Evolutionary conservation across 306 rosid species (phyloP), one percentile per base, ranked within the genome.

Genomic region (Fagus sylvatica): DNA sequence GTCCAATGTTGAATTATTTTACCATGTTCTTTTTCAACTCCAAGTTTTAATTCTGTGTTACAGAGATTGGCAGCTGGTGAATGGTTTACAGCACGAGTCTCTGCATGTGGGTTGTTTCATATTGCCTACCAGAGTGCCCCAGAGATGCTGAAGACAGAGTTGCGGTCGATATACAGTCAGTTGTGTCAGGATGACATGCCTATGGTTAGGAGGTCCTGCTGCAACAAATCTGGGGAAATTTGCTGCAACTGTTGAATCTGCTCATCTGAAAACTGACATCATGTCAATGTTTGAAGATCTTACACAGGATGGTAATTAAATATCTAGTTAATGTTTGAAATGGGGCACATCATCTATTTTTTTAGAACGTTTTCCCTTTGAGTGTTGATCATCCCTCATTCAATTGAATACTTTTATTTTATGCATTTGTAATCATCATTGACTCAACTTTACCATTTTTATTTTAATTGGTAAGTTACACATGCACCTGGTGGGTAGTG

Each of bases 181-280:
- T 85, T 93, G 86, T 95, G 98, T 87, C 98, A 91, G 87, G 98
- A 95, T 85, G 98, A 95, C 86, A 92, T 93, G 98, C 98, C 98
- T 34, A 95, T 95, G 98, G 98, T 95, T 79, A 92, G 98, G 93
- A 91, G 98, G 85, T 95, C 98, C 71, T n/a, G 98, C 98, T 78
- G 98, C 98, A 75, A 83, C 97, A 78, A 95, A 93, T 78, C 92
- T 95, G 60, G 98, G 98, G 78, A 95, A 95, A 78, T 93, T 91
- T 72, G 97, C 98, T 65, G 97, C 98, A 61, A 93, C 96, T 75
- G 94, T 95, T 78, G 98, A 95, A 79, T 88, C 94, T 79, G 78
- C 93, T 78, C 86, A 95, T 87, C 81, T 95, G 88, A 95, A 95
- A 85, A 79, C 88, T 53, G 98, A 95, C 74, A 79, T 93, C 72